Evolutionary conservation across 1,284 basidiomycete species (phyloP), one percentile per base, ranked within the genome.

Genomic region (Ganoderma lucidum): DNA sequence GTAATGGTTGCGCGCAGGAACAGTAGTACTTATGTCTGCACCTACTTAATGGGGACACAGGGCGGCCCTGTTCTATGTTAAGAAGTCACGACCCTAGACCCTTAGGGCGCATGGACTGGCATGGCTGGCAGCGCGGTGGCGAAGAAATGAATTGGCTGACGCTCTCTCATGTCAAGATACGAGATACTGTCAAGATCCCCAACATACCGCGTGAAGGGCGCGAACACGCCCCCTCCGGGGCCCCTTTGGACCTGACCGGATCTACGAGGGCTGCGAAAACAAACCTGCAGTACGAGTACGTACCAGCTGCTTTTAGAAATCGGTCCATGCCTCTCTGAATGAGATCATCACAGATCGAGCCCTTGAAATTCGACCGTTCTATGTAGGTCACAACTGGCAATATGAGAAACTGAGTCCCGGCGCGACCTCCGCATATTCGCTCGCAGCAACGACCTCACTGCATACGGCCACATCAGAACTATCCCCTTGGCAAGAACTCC

Each of bases 381-480:
- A 61, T 44, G 48, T 30, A 61, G 44, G 48, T 30, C 32, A 55
- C 45, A 53, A 23, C 23, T 28, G 28, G 37, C 19, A 48, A 44
- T 19, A 48, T 23, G 45, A n/a, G n/a, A 35, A 35, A 8, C 4
- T 8, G 35, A 35, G 8, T 23, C 59, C 48, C 37, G 41, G 45
- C 59, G 59, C 48, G 32, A 39, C 51, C 55, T 48, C 60, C 56
- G 35, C 19, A n/a, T 35, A 42, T 55, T 44, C 28, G 32, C 37
- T 51, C 48, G 28, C 56, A 59, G 17, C 35, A 32, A n/a, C 56
- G 32, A 37, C 42, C 39, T 44, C 23, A 32, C 61, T 39, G 45
- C 66, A 58, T 32, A 41, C 32, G 48, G 62, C 61, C 61, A 63
- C 61, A 63, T 35, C 56, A 67, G 53, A 63, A 62, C 39, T 28